Evolutionary conservation across 2,329 filamentous ascomycete species (phyloP).

Genomic region (Ilyonectria destructans): DNA sequence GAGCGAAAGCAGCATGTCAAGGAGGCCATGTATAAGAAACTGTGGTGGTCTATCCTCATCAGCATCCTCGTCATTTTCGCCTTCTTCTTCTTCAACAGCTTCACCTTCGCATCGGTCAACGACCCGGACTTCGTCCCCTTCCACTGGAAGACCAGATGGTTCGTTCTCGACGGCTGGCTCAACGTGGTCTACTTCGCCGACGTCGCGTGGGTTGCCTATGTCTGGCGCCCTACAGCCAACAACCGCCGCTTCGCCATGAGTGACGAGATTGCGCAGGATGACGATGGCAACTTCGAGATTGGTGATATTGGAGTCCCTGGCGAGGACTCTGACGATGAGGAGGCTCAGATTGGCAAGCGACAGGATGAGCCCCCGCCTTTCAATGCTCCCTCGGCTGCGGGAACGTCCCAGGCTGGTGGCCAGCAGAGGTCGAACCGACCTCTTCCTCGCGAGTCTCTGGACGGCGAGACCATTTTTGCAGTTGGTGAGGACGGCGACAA

Average conservation of each 20-base stretch:
- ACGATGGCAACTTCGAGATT: constrained; percentile 96
- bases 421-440: constrained; percentile 46
- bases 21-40: constrained; percentile 95
- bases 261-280: constrained; percentile 98
- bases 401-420: constrained; percentile 43
- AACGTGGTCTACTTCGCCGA: constrained; percentile 97
- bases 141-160: constrained; percentile 98
- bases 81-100: constrained; percentile 99
- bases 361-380: constrained; percentile 43
- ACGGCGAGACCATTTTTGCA: constrained; percentile 96
- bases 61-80: constrained; percentile 97
- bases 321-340: constrained; percentile 71
- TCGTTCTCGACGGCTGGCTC: constrained; percentile 96
- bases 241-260: constrained; percentile 99
- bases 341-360: constrained; percentile 64
- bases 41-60: constrained; percentile 97
- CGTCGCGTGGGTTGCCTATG: constrained; percentile 92
- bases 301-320: constrained; percentile 87
- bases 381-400: constrained; percentile 46
- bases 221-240: constrained; percentile 97
- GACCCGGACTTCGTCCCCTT: constrained; percentile 94
- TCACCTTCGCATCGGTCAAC: constrained; percentile 89
- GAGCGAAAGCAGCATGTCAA: constrained; percentile 96
- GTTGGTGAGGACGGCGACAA: constrained; percentile 89
- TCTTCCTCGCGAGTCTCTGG: constrained; percentile 72